Evolutionary conservation across 371 early-diverging fungal genomes (phyloP), one percentile per base, ranked within the genome.

Genomic region (Syncephalastrum sp.): DNA sequence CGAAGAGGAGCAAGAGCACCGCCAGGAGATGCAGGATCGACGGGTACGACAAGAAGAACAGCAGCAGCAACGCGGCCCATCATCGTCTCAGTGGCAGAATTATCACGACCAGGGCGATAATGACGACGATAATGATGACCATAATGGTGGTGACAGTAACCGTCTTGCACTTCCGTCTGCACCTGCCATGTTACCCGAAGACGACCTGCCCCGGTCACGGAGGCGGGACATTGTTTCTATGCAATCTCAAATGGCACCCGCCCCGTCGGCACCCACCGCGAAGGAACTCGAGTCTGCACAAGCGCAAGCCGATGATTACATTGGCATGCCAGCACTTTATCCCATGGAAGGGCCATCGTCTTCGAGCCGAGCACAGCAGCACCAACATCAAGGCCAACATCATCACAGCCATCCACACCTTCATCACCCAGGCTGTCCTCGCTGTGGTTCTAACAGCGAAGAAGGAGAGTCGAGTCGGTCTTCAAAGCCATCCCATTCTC

Each of bases 241-340:
- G 58, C 25, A 42, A 16, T 51, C 44, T n/a, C 50, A 51, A 13
- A 57, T 24, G 16, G 58, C 58, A 17, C 58, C 58, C 14, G 58
- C 58, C 6, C 63, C 63, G 16, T 62, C 63, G 25, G 65, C 65
- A 15, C 65, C 65, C 1, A 50, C 65, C 33, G 60, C 65, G 33
- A 65, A 65, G 45, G 57, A 60, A 53, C 50, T 65, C 19, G 58
- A 57, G 38, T 55, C 53, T 48, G 53, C 50, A 3, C 29, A 33
- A 19, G 47, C 38, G 8, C 38, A 33, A 33, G 5, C 38, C 12
- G 38, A 33, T 33, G 38, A 33, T 33, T 33, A 33, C 12, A 33
- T 33, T 10, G 38, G 38, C 10, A 33, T 33, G 38, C 38, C 38
- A 12, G 38, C 38, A 12, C 38, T 33, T 10, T 33, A 33, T 33